phyloP scores from a whole-genome alignment of 352 stramenopile species.

The Phytophthora niederhauseri region DNA sequence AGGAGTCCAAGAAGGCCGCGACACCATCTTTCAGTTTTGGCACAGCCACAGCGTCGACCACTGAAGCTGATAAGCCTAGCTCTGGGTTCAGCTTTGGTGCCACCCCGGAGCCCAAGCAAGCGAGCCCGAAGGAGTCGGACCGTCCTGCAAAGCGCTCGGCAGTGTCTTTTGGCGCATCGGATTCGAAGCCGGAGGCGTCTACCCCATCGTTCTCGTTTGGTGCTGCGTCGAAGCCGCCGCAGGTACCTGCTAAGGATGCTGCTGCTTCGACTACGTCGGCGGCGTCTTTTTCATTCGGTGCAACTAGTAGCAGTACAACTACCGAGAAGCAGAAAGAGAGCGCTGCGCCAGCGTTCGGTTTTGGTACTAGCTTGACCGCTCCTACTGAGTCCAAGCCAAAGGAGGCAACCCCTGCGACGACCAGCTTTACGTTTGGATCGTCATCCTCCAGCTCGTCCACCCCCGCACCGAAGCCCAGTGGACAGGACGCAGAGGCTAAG shows the following conservation, averaged over 20 bases:
- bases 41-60: not conserved
- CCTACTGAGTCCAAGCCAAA: slow-evolving; percentile 21
- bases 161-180: slow-evolving; percentile 27
- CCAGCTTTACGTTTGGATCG: slow-evolving; percentile 53
- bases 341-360: slow-evolving; percentile 20
- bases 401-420: slow-evolving; percentile 25
- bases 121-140: slow-evolving; percentile 28
- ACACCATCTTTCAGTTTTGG: slow-evolving; percentile 36
- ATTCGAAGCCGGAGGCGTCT: slow-evolving; percentile 31
- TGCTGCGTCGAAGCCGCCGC: slow-evolving; percentile 14
- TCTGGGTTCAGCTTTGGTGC: slow-evolving; percentile 45
- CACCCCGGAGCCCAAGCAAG: slow-evolving; percentile 7
- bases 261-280: slow-evolving; percentile 20
- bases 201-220: slow-evolving; percentile 40
- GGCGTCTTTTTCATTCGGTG: slow-evolving; percentile 32
- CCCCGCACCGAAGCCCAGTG: slow-evolving; percentile 26
- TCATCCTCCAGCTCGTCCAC: slow-evolving; percentile 26
- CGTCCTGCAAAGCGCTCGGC: slow-evolving; percentile 35
- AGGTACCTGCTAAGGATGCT: slow-evolving; percentile 30
- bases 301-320: slow-evolving; percentile 14
- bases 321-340: slow-evolving; percentile 32
- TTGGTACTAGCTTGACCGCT: slow-evolving; percentile 19
- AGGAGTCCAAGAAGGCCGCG: slow-evolving; percentile 12
- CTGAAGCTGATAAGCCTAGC: slow-evolving; percentile 19
- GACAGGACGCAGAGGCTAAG: slow-evolving; percentile 30